Percentiles rank a stretch among this genome's conserved stretches.
phyloP scores from a whole-genome alignment of 345 rosid species.

The Salix viminalis region DNA sequence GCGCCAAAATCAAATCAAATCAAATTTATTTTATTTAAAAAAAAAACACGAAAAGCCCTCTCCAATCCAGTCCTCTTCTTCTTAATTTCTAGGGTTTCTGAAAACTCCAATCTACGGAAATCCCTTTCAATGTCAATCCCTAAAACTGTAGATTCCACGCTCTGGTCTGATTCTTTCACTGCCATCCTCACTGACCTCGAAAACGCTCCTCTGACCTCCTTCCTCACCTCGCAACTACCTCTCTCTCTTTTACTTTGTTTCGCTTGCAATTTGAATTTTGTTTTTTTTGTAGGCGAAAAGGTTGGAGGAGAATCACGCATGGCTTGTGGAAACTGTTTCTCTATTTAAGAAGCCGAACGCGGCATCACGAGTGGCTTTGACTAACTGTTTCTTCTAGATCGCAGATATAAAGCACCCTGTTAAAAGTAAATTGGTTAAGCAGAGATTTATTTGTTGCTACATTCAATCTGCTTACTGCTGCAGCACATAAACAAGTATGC shows the following conservation, averaged over 20 bases:
- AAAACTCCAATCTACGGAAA: neutral
- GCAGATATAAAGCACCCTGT: slow-evolving; percentile 51
- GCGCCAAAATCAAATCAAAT: neutral
- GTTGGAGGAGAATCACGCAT: slow-evolving; percentile 60
- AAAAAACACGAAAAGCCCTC: neutral
- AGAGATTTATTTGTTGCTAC: slow-evolving; percentile 55
- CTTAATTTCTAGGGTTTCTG: neutral
- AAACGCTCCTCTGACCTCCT: slow-evolving; percentile 54
- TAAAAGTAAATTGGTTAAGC: slow-evolving; percentile 41
- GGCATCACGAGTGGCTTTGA: slow-evolving; percentile 68
- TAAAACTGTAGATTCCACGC: slow-evolving; percentile 55
- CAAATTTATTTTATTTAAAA: neutral
- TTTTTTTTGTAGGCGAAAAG: slow-evolving; percentile 52
- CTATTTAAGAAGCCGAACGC: slow-evolving; percentile 56
- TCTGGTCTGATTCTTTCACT: slow-evolving; percentile 83
- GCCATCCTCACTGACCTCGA: slow-evolving; percentile 66
- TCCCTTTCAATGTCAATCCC: slow-evolving; percentile 43
- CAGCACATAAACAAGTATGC: slow-evolving; percentile 72
- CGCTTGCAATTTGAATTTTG: neutral
- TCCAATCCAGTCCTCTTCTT: neutral
- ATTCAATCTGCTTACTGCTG: slow-evolving; percentile 56
- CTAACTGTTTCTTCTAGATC: slow-evolving; percentile 39
- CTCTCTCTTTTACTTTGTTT: neutral
- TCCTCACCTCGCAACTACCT: slow-evolving; percentile 39
- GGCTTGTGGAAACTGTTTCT: slow-evolving; percentile 61